A percentile compares a stretch with the other conserved stretches of the same genome.
Evolutionary conservation across 2,329 filamentous ascomycete genomes (phyloP).

Genomic region (Aspergillus caelatus): DNA sequence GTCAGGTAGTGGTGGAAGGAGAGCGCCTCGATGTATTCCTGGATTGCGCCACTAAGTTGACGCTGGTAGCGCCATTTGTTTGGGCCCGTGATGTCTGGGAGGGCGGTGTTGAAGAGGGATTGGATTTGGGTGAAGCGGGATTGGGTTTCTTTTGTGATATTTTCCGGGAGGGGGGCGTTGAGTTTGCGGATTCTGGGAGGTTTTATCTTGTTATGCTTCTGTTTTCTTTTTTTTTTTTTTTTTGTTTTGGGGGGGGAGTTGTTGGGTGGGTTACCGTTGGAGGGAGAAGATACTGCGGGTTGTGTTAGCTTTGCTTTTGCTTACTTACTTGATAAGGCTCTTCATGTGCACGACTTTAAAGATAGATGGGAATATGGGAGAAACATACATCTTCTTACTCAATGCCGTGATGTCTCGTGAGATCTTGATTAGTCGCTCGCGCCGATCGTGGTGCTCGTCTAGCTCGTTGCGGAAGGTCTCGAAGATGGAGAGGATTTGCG

Average conservation of each 20-base stretch:
- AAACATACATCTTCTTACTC: conserved; percentile 89
- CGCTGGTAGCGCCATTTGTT: conserved; percentile 81
- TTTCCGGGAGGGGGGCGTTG: conserved; percentile 59
- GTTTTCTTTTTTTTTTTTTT: too few species aligned
- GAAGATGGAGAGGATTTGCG: conserved; percentile 70
- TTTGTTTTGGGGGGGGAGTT: not conserved
- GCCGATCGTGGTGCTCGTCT: conserved; percentile 90
- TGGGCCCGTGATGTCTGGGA: conserved; percentile 73
- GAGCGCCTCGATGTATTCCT: conserved; percentile 92
- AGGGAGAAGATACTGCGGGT: conserved; percentile 74
- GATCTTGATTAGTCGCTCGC: conserved; percentile 86
- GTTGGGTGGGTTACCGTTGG: conserved; percentile 63
- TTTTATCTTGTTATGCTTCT: not conserved
- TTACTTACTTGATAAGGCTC: not conserved
- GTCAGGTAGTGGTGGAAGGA: conserved; percentile 87
- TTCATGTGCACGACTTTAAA: not conserved
- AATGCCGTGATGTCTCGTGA: conserved; percentile 89
- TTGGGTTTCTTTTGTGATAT: conserved; percentile 71
- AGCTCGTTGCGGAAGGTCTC: conserved; percentile 82
- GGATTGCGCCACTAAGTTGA: conserved; percentile 77
- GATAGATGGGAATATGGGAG: not conserved
- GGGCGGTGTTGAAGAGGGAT: conserved; percentile 67
- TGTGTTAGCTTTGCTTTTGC: conserved; percentile 9
- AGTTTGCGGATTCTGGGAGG: conserved; percentile 43
- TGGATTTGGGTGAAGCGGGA: conserved; percentile 72